Base-by-base conservation (phyloP, 805 yeast genomes). In the Candida patagonica region DNA sequence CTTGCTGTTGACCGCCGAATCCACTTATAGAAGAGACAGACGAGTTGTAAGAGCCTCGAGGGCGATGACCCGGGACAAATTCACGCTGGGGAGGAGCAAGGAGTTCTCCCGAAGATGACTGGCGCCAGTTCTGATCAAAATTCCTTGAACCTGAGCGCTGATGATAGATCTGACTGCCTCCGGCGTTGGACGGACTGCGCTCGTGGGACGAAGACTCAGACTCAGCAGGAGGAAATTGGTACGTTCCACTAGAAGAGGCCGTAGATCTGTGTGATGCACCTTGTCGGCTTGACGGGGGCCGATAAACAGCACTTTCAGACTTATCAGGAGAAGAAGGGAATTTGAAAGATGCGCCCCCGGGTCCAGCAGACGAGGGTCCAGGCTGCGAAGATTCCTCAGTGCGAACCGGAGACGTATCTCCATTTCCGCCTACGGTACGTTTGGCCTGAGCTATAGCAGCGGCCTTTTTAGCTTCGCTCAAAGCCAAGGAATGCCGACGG, bases 401-500 rank as follows among this genome's bases (percentile, higher is more conserved):
- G n/a, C 26, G 29, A 9, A 26, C 30, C 7, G 45, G 22, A 32
- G 45, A 34, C 2, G 44, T 37, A 6, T 38, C 42, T 10, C 33
- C 24, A 16, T 35, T 9, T 5, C 43, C 43, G 5, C 43, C 40
- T 6, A 26, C 32, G 26, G 44, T 47, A 3, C 62, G 52, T 57
- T 85, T 92, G 2, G 81, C 79, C 55, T 80, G 86, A 27, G 78
- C 88, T 49, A 78, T 79, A 4, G 96, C 96, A n/a, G 98, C 98
- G 5, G 96, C 96, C 50, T 80, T 80, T 53, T 84, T 87, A 9
- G 97, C 97, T 62, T 89, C 98, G 39, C 78, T 78, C 42, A 89
- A 68, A 2, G 94, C 96, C 44, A 89, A 66, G 0, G 96, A 87
- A 59, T 89, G 97, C 59, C 98, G 76, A 65, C 98, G 77, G 30